Evolutionary conservation across 495 filamentous ascomycete genomes (phyloP).

Genomic region (Lentithecium fluviatile): DNA sequence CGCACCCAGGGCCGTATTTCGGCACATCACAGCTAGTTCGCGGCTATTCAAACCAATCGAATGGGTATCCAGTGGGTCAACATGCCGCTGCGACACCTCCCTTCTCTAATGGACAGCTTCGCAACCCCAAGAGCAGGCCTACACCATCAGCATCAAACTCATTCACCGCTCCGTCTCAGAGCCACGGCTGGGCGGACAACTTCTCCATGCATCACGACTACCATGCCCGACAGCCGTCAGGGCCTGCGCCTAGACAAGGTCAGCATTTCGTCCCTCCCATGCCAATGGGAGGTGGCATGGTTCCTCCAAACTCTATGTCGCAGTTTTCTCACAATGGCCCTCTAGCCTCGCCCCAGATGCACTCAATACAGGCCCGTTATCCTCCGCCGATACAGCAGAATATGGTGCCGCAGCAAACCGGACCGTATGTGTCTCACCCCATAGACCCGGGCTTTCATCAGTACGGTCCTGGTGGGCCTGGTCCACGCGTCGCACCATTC

Average conservation of each 20-base stretch:
- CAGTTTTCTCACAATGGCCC: neutral
- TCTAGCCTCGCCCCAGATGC: neutral
- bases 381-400: too few relatives aligned
- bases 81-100: too few relatives aligned
- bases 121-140: neutral
- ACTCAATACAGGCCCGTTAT: too few relatives aligned
- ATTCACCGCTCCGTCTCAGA: constrained; percentile 3
- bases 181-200: constrained; percentile 13
- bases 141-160: neutral
- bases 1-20: too few relatives aligned
- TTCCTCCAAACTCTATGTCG: neutral
- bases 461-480: neutral
- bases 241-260: constrained; percentile 6
- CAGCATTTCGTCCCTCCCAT: neutral
- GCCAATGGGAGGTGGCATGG: constrained; percentile 1
- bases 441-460: neutral
- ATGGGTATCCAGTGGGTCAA: too few relatives aligned
- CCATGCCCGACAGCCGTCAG: constrained; percentile 9
- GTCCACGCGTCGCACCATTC: neutral
- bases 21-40: too few relatives aligned
- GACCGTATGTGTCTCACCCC: neutral
- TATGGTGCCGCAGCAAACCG: neutral
- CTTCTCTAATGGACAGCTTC: too few relatives aligned
- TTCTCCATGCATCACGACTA: neutral
- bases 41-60: too few relatives aligned